phyloP scores from a whole-genome alignment of 345 rosid species.

The Arabis alpina region DNA sequence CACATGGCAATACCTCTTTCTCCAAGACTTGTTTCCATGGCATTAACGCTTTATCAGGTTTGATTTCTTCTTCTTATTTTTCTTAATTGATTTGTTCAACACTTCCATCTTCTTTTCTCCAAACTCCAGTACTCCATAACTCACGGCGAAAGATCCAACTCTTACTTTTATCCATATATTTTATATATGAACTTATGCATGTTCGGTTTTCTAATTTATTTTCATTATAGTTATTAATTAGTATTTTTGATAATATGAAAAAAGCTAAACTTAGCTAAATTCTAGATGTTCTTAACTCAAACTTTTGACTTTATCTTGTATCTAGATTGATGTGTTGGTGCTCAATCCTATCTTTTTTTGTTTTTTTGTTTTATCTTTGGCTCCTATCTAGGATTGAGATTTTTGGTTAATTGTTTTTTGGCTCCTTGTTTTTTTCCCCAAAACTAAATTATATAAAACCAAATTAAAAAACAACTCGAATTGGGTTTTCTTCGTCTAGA shows the following conservation, averaged over 20 bases:
- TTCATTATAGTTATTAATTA: background rate
- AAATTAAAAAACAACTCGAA: background rate
- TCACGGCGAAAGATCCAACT: slow-evolving; percentile 16
- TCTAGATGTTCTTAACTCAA: slow-evolving; percentile 20
- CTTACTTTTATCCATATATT: too few relatives aligned
- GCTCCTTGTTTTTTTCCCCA: background rate
- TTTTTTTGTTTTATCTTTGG: background rate
- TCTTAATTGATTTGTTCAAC: slow-evolving; percentile 1
- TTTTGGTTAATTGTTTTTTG: background rate
- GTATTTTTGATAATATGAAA: background rate
- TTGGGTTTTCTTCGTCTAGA: background rate
- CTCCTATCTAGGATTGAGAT: background rate
- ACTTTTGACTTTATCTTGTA: slow-evolving; percentile 23
- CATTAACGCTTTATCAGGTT: slow-evolving; percentile 77
- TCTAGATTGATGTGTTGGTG: slow-evolving; percentile 19
- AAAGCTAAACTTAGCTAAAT: slow-evolving; percentile 13
- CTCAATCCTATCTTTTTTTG: background rate
- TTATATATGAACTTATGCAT: too few relatives aligned
- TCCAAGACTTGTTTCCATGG: slow-evolving; percentile 67
- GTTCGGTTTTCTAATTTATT: background rate
- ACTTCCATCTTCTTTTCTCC: slow-evolving; percentile 23
- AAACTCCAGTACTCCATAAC: slow-evolving; percentile 9
- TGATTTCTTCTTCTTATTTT: background rate
- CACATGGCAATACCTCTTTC: slow-evolving; percentile 48
- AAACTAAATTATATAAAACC: background rate